phyloP scores from a whole-genome alignment of 129 eudicot genomes.

The Tagetes patula region DNA sequence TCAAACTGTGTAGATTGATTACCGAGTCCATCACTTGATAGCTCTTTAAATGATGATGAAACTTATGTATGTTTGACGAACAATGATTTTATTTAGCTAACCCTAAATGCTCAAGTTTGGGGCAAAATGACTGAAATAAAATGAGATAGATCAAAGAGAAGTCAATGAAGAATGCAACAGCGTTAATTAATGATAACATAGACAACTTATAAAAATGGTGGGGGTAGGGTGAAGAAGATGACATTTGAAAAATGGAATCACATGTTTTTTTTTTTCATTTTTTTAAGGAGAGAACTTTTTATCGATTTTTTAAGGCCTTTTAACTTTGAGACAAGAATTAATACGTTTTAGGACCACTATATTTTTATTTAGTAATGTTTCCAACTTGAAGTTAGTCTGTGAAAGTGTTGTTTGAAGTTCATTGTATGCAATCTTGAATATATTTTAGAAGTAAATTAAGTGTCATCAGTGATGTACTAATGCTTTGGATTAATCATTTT shows the following conservation, averaged over 20 bases:
- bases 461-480: neutral
- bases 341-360: neutral
- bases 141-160: neutral
- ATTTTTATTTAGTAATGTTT: neutral
- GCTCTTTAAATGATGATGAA: neutral
- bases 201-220: neutral
- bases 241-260: neutral
- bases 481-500: slow-evolving; percentile 5
- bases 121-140: neutral
- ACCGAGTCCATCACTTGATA: neutral
- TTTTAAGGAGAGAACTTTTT: neutral
- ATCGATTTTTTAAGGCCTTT: neutral
- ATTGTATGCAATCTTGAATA: neutral
- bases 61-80: neutral
- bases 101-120: neutral
- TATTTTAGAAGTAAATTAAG: slow-evolving; percentile 2
- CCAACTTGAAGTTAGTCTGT: neutral
- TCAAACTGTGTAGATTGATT: neutral
- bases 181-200: neutral
- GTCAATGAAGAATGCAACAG: neutral
- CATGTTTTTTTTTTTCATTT: neutral
- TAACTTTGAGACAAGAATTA: neutral
- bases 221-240: neutral
- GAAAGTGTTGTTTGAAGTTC: neutral
- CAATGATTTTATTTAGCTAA: neutral